Conservation (phyloP, 2,329 filamentous ascomycete species). For the Ascomycota sp. region DNA sequence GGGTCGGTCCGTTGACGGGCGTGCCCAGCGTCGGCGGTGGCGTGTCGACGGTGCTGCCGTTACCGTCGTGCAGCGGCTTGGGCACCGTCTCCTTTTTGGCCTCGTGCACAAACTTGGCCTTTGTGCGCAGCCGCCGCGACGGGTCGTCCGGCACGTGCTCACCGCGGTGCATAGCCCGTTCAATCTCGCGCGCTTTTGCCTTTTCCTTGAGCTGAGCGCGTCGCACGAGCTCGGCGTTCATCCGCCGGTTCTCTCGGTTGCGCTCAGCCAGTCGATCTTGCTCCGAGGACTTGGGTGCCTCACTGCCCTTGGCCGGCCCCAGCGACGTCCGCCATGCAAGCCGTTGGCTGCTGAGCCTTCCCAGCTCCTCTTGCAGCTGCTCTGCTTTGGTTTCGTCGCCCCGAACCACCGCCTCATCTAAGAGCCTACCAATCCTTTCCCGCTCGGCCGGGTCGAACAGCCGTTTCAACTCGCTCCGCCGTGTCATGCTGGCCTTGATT, state of each 20-base stretch:
- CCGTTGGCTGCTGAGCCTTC: constrained; percentile 42
- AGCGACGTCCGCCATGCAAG: constrained; percentile 51
- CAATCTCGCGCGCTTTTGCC: constrained; percentile 34
- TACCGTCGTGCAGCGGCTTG: constrained; percentile 21
- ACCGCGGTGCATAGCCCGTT: constrained; percentile 37
- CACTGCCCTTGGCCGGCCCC: constrained; percentile 27
- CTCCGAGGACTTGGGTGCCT: constrained; percentile 31
- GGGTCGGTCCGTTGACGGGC: constrained; percentile 23
- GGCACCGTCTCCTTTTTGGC: constrained; percentile 23
- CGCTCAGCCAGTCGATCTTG: constrained; percentile 66
- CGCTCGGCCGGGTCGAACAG: constrained; percentile 46
- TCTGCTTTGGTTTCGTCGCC: constrained; percentile 36
- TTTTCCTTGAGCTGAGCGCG: constrained; percentile 72
- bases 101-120: constrained; percentile 46
- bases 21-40: constrained; percentile 31
- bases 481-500: constrained; percentile 55
- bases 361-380: constrained; percentile 35
- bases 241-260: constrained; percentile 63
- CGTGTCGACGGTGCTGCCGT: constrained; percentile 17
- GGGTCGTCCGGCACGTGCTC: constrained; percentile 36
- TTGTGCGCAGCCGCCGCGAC: constrained; percentile 40
- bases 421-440: constrained; percentile 38
- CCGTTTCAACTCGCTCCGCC: constrained; percentile 43
- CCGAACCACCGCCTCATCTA: constrained; percentile 40
- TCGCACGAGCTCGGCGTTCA: constrained; percentile 75